Percentiles rank a stretch among this genome's conserved stretches.
Evolutionary conservation across 257 asterid species (phyloP).

Genomic region (Solanum okadae): DNA sequence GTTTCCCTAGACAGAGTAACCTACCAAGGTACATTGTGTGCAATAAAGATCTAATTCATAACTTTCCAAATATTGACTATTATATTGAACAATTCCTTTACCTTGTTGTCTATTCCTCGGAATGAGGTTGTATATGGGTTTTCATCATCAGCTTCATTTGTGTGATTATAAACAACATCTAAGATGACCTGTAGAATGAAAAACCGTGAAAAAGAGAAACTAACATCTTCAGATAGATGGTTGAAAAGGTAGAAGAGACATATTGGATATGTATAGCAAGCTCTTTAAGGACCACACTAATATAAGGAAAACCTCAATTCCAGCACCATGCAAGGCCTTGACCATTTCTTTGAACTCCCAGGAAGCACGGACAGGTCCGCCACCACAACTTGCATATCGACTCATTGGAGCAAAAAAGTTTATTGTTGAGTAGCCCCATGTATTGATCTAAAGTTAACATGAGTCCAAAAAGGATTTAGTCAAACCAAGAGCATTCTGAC

Average conservation of each 20-base stretch:
- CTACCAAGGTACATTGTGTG: background rate
- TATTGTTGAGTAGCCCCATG: slow-evolving; percentile 97
- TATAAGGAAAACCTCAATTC: slow-evolving; percentile 67
- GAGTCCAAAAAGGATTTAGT: slow-evolving; percentile 5
- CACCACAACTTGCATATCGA: slow-evolving; percentile 91
- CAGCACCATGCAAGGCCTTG: slow-evolving; percentile 86
- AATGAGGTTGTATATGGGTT: slow-evolving; percentile 89
- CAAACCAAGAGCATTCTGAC: slow-evolving; percentile 2
- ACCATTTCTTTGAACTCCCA: slow-evolving; percentile 87
- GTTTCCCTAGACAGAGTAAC: background rate
- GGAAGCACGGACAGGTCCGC: slow-evolving; percentile 79
- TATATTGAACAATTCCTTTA: slow-evolving; percentile 14
- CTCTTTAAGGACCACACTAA: slow-evolving; percentile 2
- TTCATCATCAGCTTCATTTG: slow-evolving; percentile 88
- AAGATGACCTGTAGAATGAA: slow-evolving; percentile 62
- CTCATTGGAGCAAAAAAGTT: slow-evolving; percentile 98
- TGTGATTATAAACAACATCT: slow-evolving; percentile 96
- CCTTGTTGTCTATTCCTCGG: slow-evolving; percentile 99
- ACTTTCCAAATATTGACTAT: background rate
- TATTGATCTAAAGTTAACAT: slow-evolving; percentile 52
- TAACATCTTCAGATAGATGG: background rate
- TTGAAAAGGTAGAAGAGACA: background rate
- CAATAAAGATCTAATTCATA: background rate
- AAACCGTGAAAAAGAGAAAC: background rate
- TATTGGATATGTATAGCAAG: background rate